Conservation (phyloP, 768 basidiomycete genomes). For the Botryobasidium botryosum region DNA sequence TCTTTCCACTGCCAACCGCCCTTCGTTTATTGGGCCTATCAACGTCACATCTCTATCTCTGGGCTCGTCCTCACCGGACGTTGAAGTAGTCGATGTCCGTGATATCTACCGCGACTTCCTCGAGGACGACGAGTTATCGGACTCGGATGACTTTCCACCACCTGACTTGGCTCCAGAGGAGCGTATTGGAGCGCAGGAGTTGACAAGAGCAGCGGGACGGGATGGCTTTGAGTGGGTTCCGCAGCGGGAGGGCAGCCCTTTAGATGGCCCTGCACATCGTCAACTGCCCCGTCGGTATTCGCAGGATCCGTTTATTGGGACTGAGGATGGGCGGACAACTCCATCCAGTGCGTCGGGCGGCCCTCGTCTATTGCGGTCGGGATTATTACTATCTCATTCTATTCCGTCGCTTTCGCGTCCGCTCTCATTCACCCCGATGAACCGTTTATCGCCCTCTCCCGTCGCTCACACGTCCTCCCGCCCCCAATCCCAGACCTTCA, state of each 20-base stretch:
- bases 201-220: conserved; percentile 13
- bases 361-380: too few relatives aligned
- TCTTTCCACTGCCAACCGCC: conserved; percentile 51
- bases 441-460: not conserved
- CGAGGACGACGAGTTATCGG: conserved; percentile 62
- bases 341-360: too few relatives aligned
- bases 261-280: too few relatives aligned
- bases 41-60: conserved; percentile 76
- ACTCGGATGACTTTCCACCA: too few relatives aligned
- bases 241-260: conserved; percentile 33
- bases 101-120: conserved; percentile 93
- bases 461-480: not conserved
- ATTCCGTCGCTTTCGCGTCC: too few relatives aligned
- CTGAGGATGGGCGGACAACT: too few relatives aligned
- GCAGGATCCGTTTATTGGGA: too few relatives aligned
- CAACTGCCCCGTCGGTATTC: too few relatives aligned
- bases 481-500: not conserved
- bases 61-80: conserved; percentile 63
- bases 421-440: not conserved
- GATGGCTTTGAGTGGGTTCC: conserved; percentile 76
- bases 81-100: conserved; percentile 79
- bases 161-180: too few relatives aligned
- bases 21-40: conserved; percentile 89
- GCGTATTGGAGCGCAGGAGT: too few relatives aligned
- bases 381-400: too few relatives aligned